A percentile compares a stretch with the other conserved stretches of the same genome.
These are phyloP conservation scores for Metschnikowia hibisci DNA, from an alignment of 805 yeast species.

Conservation along the genomic window DNA sequence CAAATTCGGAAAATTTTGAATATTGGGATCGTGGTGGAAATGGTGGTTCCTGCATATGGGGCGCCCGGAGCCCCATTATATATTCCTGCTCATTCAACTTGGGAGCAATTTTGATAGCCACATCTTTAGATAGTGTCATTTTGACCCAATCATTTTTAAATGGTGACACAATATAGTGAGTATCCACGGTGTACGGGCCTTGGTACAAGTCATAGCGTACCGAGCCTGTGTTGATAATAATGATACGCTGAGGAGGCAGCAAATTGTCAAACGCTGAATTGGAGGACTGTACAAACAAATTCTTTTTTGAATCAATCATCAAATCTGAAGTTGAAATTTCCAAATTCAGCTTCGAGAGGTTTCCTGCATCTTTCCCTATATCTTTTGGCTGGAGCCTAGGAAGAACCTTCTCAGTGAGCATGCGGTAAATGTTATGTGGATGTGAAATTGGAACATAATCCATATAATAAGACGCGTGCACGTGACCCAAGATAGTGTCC, in stretches of 20 bases:
- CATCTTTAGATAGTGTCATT: conserved; percentile 51
- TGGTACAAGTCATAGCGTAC: conserved; percentile 80
- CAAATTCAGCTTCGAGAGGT: too few relatives aligned
- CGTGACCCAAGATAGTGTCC: conserved; percentile 56
- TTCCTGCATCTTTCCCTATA: neutral
- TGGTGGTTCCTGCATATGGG: too few relatives aligned
- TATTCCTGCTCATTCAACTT: conserved; percentile 56
- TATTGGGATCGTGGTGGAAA: conserved; percentile 14
- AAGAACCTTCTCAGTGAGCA: conserved; percentile 56
- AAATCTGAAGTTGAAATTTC: conserved; percentile 3
- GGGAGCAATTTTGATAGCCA: conserved; percentile 53
- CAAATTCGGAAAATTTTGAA: too few relatives aligned
- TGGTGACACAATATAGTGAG: conserved; percentile 81
- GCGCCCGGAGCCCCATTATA: conserved; percentile 23
- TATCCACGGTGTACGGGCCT: conserved; percentile 78
- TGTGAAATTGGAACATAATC: conserved; percentile 55
- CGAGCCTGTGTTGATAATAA: conserved; percentile 82
- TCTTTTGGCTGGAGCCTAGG: conserved; percentile 37
- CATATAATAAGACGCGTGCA: conserved; percentile 62
- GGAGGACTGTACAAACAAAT: conserved; percentile 3
- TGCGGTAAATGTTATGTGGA: conserved; percentile 51
- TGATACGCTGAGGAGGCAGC: conserved; percentile 38
- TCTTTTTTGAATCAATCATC: too few relatives aligned
- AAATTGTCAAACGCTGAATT: conserved; percentile 8
- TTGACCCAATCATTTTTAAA: conserved; percentile 77